Evolutionary conservation across 441 rosid species (phyloP), one percentile per base, ranked within the genome.

Genomic region (Kokia cookei): DNA sequence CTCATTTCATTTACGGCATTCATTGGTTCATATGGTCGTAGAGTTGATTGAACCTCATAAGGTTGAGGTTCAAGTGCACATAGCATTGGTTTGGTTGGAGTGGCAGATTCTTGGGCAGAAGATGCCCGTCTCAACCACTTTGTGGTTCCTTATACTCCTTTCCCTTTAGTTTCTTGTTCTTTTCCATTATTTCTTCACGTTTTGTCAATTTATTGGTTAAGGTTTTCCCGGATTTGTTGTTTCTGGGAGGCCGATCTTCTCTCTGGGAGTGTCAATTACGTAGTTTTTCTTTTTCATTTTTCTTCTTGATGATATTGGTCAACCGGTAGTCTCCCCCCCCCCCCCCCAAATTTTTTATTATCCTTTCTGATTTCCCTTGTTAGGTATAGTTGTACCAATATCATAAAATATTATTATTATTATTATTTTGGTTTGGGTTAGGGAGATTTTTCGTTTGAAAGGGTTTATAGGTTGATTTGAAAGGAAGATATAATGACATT

Each of bases 41-140:
- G 14, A 45, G 50, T 45, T 45, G 50, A 45, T 45, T 54, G 59
- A 54, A 54, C 59, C 59, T 19, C 59, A 19, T 17, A 19, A 19
- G 59, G 27, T 6, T 54, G 59, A 7, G 59, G 59, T 54, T 54
- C 27, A 54, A 54, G 11, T 54, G 59, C 59, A 54, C 59, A 54
- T 17, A 19, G 24, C 55, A 19, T 19, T 5, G 26, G 3, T n/a
- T 19, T 54, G 58, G 59, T 40, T n/a, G 55, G 61, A 22, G 8
- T 51, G 73, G 73, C 29, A 45, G 22, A 19, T 70, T 70, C 73
- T 55, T 22, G 4, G 65, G 65, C 64, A 57, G 74, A 42, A 71
- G n/a, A 22, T 54, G 73, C 65, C 65, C 3, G 11, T 15, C n/a
- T 26, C 26, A 43, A 26, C 43, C 43, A 58, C 43, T 5, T 22